Conservation (phyloP, 768 basidiomycete genomes). For the Leucocoprinus sp. region DNA sequence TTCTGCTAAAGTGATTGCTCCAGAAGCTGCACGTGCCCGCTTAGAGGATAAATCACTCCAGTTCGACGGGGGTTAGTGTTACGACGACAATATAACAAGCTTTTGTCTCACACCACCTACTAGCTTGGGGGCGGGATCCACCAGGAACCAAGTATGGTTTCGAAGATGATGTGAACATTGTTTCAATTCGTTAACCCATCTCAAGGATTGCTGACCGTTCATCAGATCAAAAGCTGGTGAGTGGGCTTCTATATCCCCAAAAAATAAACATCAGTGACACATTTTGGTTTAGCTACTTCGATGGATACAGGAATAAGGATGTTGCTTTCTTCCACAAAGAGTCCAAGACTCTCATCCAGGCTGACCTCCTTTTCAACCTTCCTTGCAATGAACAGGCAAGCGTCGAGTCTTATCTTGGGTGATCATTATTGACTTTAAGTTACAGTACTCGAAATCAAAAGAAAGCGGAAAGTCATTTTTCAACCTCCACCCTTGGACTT, state of each 20-base stretch:
- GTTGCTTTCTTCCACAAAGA: constrained; percentile 73
- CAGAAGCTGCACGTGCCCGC: constrained; percentile 44
- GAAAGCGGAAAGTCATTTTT: constrained; percentile 13
- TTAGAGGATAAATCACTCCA: constrained; percentile 42
- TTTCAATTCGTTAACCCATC: not conserved
- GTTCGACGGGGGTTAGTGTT: constrained; percentile 54
- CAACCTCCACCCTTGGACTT: constrained; percentile 27
- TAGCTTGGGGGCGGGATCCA: constrained; percentile 58
- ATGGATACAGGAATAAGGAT: constrained; percentile 68
- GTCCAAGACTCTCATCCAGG: constrained; percentile 68
- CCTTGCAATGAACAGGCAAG: constrained; percentile 67
- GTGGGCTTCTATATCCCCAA: not conserved
- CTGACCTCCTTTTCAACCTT: constrained; percentile 79
- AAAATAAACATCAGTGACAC: not conserved
- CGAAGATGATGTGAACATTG: constrained; percentile 46
- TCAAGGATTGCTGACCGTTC: not conserved
- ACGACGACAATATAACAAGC: not conserved
- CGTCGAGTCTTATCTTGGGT: not conserved
- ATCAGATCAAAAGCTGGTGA: constrained; percentile 44
- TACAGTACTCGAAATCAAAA: constrained; percentile 34
- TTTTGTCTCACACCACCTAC: constrained; percentile 2
- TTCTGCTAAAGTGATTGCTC: constrained; percentile 62
- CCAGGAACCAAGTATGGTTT: constrained; percentile 66
- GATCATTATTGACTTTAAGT: not conserved
- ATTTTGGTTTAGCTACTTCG: constrained; percentile 45